Percentiles rank a stretch among this genome's conserved stretches.
Evolutionary conservation across 2,329 filamentous ascomycete genomes (phyloP).

Genomic region (Pseudogymnoascus sp.): DNA sequence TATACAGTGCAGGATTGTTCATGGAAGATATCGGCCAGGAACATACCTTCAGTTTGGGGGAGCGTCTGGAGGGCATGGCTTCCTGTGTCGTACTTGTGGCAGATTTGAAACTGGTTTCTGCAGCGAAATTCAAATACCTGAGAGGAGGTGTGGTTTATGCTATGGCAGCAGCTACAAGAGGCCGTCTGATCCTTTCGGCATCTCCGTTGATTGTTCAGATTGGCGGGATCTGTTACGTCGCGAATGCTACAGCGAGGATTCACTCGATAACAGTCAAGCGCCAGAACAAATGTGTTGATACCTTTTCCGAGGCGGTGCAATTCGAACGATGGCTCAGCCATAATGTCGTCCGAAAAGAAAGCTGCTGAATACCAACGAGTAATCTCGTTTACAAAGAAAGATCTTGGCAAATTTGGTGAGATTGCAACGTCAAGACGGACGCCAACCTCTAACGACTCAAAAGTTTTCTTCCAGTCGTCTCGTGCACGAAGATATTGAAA

Average conservation of each 20-base stretch:
- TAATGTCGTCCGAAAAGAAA: neutral
- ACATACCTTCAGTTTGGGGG: neutral
- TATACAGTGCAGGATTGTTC: neutral
- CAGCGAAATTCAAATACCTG: neutral
- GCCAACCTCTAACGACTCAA: neutral
- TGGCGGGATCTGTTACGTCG: neutral
- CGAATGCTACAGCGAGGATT: too few species aligned
- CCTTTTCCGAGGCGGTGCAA: too few species aligned
- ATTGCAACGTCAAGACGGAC: neutral
- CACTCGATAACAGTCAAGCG: too few species aligned
- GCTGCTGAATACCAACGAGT: neutral
- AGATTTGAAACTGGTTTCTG: neutral
- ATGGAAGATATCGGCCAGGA: neutral
- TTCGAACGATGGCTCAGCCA: neutral
- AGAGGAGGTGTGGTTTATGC: neutral
- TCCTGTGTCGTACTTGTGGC: neutral
- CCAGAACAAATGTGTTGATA: too few species aligned
- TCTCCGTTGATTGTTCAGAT: neutral
- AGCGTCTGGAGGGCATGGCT: neutral
- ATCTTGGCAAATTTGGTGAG: neutral
- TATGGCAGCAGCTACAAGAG: neutral
- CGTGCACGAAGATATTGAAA: neutral
- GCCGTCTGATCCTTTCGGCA: neutral
- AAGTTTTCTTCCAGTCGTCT: neutral
- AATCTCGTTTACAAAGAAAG: neutral